Evolutionary conservation across 2,329 filamentous ascomycete species (phyloP), one percentile per base, ranked within the genome.

Genomic region (Rutstroemia sp.): DNA sequence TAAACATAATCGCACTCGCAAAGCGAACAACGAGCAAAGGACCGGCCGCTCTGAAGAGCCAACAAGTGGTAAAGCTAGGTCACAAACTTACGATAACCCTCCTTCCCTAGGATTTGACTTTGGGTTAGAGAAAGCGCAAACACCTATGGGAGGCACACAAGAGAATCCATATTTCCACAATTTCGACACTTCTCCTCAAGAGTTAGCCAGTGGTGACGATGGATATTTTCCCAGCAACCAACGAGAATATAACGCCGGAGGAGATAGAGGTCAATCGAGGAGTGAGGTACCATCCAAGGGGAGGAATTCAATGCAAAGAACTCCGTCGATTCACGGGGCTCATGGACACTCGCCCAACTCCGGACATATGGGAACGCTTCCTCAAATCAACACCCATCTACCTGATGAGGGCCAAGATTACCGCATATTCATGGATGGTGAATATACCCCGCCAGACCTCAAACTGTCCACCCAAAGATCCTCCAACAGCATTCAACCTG

Each of bases 81-180:
- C 53, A 25, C 38, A 37, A 19, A 17, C 27, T n/a, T 27, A 6
- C 16, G 46, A 14, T 10, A 23, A 25, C 16, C 25, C 46, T 17
- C 38, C 53, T 27, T 55, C 52, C 25, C 53, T 45, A 16, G 53
- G 53, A 16, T 55, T 55, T 44, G 50, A 47, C 14, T 55, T 55
- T 19, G 53, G 39, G 7, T 45, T 50, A n/a, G 46, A 51, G 9
- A 38, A 50, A n/a, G 12, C 16, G 8, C 9, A 34, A 5, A 7
- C 25, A 17, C 17, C 37, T 19, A 37, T 19, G 14, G 21, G 25
- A 34, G 38, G 49, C 34, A 9, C 12, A 23, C 53, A 55, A 34
- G 34, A 55, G 21, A 46, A 38, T 21, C 44, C 34, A 5, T 50
- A 55, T 45, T 51, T 44, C 17, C 46, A 51, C 10, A 44, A 45